These are phyloP conservation scores for Plasmodium gonderi DNA, from an alignment of 169 alveolate species.

Conservation along the genomic window DNA sequence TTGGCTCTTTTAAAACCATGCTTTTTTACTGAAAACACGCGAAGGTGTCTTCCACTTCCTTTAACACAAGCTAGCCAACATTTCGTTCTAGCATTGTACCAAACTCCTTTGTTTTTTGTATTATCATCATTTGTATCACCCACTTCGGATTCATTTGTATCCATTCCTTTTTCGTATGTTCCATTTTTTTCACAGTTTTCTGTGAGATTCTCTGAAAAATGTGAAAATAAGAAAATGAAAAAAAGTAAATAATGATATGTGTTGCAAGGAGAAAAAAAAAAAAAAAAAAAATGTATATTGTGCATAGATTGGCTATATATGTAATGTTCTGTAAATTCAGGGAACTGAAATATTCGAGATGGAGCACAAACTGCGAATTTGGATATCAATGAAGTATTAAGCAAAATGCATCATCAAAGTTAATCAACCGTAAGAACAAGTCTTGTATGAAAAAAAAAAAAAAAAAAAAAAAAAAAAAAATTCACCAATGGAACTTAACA, in stretches of 20 bases:
- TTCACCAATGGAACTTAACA: too few relatives aligned
- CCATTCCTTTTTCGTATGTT: background rate
- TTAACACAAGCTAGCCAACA: constrained; percentile 72
- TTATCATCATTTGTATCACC: constrained; percentile 38
- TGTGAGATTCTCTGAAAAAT: background rate
- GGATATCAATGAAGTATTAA: too few relatives aligned
- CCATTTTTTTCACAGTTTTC: background rate
- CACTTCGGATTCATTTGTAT: background rate
- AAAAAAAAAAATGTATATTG: background rate
- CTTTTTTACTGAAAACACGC: constrained; percentile 61
- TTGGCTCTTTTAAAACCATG: constrained; percentile 62
- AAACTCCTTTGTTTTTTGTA: constrained; percentile 49
- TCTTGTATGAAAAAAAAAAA: background rate
- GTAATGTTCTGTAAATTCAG: too few relatives aligned
- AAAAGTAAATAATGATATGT: background rate
- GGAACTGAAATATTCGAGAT: too few relatives aligned
- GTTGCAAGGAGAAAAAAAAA: background rate
- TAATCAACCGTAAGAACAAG: too few relatives aligned
- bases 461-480: too few relatives aligned
- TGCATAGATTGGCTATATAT: too few relatives aligned
- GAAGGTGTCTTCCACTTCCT: constrained; percentile 69
- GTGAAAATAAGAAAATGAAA: background rate
- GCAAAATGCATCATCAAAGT: too few relatives aligned
- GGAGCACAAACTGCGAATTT: too few relatives aligned
- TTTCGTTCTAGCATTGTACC: constrained; percentile 70